Conservation (phyloP, 2,329 filamentous ascomycete genomes). For the Ceratocystis cubensis region DNA sequence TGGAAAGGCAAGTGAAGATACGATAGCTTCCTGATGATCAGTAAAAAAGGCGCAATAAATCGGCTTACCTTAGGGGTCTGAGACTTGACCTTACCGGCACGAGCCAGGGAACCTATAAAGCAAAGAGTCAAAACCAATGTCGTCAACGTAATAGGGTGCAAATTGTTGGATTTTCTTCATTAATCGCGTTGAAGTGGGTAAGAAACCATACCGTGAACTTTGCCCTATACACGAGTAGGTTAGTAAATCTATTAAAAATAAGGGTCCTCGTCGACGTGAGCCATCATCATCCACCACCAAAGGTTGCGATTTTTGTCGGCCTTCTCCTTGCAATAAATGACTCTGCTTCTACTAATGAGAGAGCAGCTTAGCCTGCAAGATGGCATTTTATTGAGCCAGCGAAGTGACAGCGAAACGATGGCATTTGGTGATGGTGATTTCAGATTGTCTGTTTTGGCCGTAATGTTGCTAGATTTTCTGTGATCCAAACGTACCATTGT, state of each 20-base stretch:
- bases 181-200: not conserved
- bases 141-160: not conserved
- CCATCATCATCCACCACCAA: not conserved
- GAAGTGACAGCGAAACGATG: not conserved
- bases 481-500: constrained; percentile 17
- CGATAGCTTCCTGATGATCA: not conserved
- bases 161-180: not conserved
- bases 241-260: constrained; percentile 9
- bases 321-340: not conserved
- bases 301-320: not conserved
- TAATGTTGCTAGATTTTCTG: not conserved
- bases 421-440: not conserved
- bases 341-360: not conserved
- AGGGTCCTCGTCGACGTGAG: no score
- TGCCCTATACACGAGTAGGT: constrained; percentile 18
- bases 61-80: constrained; percentile 74
- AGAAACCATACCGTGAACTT: constrained; percentile 23
- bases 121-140: constrained; percentile 10
- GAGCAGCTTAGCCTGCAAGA: not conserved
- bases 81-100: constrained; percentile 95
- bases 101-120: constrained; percentile 44
- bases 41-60: constrained; percentile 22
- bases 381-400: not conserved
- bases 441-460: not conserved
- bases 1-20: not conserved